Conservation (phyloP, 169 alveolate genomes). For the Eimeria necatrix region DNA sequence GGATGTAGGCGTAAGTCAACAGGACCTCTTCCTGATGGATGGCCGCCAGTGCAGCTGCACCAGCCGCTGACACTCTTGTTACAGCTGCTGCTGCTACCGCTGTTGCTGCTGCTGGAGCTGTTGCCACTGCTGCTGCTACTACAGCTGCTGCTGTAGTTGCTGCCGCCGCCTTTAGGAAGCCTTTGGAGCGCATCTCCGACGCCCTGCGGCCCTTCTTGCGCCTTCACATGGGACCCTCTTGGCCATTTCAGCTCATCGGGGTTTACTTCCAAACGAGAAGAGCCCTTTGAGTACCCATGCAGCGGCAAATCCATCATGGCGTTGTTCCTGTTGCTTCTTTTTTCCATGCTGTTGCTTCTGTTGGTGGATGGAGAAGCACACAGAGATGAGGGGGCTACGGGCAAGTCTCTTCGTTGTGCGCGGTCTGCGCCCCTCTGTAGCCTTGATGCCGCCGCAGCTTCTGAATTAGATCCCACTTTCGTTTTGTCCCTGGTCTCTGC, state of each 20-base stretch:
- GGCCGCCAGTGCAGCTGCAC: constrained; percentile 29
- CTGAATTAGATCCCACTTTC: not conserved
- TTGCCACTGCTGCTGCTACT: constrained; percentile 41
- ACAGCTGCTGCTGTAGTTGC: constrained; percentile 48
- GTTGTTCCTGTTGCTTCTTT: constrained; percentile 8
- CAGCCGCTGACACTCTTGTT: not conserved
- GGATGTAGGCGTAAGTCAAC: constrained; percentile 43
- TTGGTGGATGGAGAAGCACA: constrained; percentile 28
- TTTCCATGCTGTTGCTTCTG: constrained; percentile 32
- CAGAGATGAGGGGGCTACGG: not conserved
- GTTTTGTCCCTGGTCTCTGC: not conserved
- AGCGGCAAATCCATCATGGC: constrained; percentile 1
- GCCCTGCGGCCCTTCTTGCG: not conserved
- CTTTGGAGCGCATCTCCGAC: not conserved
- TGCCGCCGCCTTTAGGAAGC: not conserved
- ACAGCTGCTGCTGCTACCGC: constrained; percentile 9
- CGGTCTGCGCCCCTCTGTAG: not conserved
- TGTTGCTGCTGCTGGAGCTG: constrained; percentile 21
- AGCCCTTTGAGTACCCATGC: not conserved
- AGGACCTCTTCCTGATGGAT: not conserved
- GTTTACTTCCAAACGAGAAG: not conserved
- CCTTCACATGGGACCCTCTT: not conserved
- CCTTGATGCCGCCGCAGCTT: not conserved
- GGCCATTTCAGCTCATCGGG: not conserved
- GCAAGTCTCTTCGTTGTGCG: not conserved